phyloP scores from a whole-genome alignment of 2,329 filamentous ascomycete species.

The Rugonectria rugulosa region DNA sequence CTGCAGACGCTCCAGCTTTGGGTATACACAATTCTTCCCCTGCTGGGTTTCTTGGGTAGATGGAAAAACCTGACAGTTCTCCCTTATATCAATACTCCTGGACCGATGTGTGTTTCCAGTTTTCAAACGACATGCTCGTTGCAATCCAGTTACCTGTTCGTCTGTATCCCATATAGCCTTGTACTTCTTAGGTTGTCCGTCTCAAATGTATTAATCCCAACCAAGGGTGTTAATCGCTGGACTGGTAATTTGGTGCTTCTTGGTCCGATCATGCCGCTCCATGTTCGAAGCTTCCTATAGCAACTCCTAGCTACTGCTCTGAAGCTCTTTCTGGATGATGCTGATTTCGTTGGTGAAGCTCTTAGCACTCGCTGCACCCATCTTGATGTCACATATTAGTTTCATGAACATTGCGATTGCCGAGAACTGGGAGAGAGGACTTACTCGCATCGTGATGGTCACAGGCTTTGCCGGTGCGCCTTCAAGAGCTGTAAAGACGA shows the following conservation, averaged over 20 bases:
- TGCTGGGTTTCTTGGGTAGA: constrained; percentile 21
- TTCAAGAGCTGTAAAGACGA: constrained; percentile 72
- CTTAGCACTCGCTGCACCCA: constrained; percentile 62
- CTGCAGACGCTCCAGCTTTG: constrained; percentile 23
- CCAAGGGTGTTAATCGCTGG: constrained; percentile 13
- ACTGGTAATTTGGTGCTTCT: constrained; percentile 13
- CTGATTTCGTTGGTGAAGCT: constrained; percentile 58
- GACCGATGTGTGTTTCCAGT: constrained; percentile 29
- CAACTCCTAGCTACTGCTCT: constrained; percentile 44
- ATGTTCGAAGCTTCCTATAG: constrained; percentile 14
- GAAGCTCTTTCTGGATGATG: constrained; percentile 60
- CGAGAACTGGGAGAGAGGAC: constrained; percentile 27
- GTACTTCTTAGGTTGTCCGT: constrained; percentile 21
- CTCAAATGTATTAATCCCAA: constrained; percentile 12
- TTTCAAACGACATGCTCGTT: constrained; percentile 21
- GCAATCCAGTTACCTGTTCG: constrained; percentile 15
- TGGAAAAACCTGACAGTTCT: constrained; percentile 14
- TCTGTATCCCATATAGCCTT: constrained; percentile 16
- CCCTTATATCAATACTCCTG: constrained; percentile 25
- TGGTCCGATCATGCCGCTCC: constrained; percentile 18
- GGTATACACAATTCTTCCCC: constrained; percentile 36
- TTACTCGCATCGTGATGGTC: constrained; percentile 68
- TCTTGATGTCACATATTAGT: constrained; percentile 46
- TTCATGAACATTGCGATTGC: background rate
- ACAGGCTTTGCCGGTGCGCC: constrained; percentile 61